Conservation (phyloP, 768 basidiomycete species). For the Exsudoporus frostii region DNA sequence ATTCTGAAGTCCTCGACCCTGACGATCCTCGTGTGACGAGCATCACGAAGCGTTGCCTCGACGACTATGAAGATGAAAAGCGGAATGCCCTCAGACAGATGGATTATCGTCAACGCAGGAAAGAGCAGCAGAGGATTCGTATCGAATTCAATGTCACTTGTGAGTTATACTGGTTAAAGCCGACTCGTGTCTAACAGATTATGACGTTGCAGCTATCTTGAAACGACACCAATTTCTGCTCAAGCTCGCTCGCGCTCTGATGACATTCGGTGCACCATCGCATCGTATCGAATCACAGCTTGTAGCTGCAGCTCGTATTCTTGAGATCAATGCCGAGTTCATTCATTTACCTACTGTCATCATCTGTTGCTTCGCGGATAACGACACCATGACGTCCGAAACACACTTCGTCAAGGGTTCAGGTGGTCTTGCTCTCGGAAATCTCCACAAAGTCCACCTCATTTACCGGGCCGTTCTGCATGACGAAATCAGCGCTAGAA, state of each 20-base stretch:
- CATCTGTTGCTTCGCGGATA: slow-evolving; percentile 87
- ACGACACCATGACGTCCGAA: slow-evolving; percentile 84
- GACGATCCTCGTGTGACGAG: slow-evolving; percentile 74
- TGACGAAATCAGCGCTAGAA: slow-evolving; percentile 83
- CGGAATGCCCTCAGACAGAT: slow-evolving; percentile 58
- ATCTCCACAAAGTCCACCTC: slow-evolving; percentile 78
- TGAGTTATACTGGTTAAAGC: slow-evolving; percentile 32
- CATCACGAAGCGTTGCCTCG: slow-evolving; percentile 43
- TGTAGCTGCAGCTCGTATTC: slow-evolving; percentile 79
- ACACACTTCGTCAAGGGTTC: slow-evolving; percentile 84
- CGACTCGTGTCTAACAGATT: neutral
- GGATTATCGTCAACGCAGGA: slow-evolving; percentile 66
- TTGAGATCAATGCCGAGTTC: slow-evolving; percentile 90
- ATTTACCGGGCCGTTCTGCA: slow-evolving; percentile 88
- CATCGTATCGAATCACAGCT: slow-evolving; percentile 94
- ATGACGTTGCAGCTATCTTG: slow-evolving; percentile 55
- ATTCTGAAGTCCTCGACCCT: slow-evolving; percentile 58
- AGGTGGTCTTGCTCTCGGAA: slow-evolving; percentile 77
- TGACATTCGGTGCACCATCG: slow-evolving; percentile 90
- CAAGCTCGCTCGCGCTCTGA: slow-evolving; percentile 80
- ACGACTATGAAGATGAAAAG: slow-evolving; percentile 62
- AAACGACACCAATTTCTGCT: slow-evolving; percentile 84
- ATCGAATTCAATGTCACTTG: slow-evolving; percentile 78
- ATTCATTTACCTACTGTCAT: slow-evolving; percentile 80
- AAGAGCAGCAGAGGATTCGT: slow-evolving; percentile 57